These are phyloP conservation scores for Colletotrichum viniferum DNA, from an alignment of 2,329 filamentous ascomycete genomes.

Conservation along the genomic window DNA sequence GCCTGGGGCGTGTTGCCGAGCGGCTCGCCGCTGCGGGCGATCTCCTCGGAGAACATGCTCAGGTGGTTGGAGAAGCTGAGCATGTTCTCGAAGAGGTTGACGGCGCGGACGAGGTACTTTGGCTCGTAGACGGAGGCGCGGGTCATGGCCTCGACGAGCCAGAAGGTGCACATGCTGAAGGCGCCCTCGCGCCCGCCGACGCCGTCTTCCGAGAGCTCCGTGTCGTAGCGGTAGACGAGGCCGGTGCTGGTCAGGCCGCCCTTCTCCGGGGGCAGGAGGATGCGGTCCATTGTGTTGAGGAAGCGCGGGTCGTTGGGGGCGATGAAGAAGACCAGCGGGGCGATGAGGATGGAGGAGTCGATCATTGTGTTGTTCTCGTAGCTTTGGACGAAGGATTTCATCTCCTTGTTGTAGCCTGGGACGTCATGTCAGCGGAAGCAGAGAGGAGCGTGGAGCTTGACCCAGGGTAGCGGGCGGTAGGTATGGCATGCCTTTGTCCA, in stretches of 20 bases:
- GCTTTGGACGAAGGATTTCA: conserved; percentile 75
- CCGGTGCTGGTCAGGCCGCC: conserved; percentile 77
- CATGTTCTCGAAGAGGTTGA: conserved; percentile 80
- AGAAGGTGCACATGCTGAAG: conserved; percentile 84
- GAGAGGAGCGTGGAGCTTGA: no score
- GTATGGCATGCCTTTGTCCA: conserved; percentile 67
- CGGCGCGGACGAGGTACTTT: conserved; percentile 65
- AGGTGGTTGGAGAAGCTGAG: conserved; percentile 78
- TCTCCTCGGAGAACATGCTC: conserved; percentile 81
- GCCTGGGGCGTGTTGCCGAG: conserved; percentile 81
- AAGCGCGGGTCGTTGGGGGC: conserved; percentile 79
- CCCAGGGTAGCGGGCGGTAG: no score
- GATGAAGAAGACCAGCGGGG: conserved; percentile 81
- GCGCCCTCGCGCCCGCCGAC: conserved; percentile 77
- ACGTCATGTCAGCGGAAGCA: no score
- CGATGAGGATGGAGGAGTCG: conserved; percentile 77
- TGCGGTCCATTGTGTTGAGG: conserved; percentile 72
- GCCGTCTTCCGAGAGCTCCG: conserved; percentile 70
- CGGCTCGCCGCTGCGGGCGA: conserved; percentile 75
- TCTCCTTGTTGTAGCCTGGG: conserved; percentile 70
- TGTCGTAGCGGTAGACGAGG: conserved; percentile 78
- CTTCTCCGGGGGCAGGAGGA: conserved; percentile 74
- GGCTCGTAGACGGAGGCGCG: conserved; percentile 68
- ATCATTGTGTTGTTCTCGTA: conserved; percentile 74
- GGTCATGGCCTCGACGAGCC: conserved; percentile 80